Evolutionary conservation across 2,329 filamentous ascomycete genomes (phyloP).

Genomic region (Aspergillus floridensis): DNA sequence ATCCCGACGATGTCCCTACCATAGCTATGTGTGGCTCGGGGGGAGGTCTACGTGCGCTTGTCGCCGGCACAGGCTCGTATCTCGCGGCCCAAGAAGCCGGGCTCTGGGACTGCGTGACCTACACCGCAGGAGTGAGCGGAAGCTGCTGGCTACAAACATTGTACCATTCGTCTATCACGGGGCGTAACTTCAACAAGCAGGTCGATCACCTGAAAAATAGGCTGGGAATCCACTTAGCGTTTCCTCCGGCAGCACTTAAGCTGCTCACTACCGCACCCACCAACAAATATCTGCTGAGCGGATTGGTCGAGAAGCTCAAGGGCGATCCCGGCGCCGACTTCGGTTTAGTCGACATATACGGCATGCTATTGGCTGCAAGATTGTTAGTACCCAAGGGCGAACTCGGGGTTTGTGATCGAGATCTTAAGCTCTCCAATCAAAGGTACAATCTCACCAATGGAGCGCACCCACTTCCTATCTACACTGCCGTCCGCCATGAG

Average conservation of each 20-base stretch:
- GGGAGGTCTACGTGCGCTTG: constrained; percentile 82
- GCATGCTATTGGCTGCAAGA: constrained; percentile 77
- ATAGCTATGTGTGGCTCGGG: constrained; percentile 96
- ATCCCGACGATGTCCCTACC: constrained; percentile 86
- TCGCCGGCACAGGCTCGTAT: constrained; percentile 85
- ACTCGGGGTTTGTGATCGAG: constrained; percentile 68
- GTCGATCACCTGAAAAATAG: constrained; percentile 84
- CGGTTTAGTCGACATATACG: constrained; percentile 91
- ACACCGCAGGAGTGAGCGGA: constrained; percentile 91
- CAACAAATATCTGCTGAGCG: constrained; percentile 84
- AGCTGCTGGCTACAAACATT: constrained; percentile 93
- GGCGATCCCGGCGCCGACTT: constrained; percentile 78
- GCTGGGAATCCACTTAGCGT: constrained; percentile 85
- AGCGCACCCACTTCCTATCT: constrained; percentile 84
- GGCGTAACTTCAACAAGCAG: constrained; percentile 64
- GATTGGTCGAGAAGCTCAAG: constrained; percentile 86
- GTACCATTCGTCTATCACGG: constrained; percentile 76
- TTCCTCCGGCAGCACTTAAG: constrained; percentile 78
- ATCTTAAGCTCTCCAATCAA: constrained; percentile 92
- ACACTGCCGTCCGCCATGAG: constrained; percentile 92
- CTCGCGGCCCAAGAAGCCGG: constrained; percentile 81
- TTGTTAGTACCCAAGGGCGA: constrained; percentile 85
- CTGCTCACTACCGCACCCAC: constrained; percentile 85
- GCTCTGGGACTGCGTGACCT: constrained; percentile 89
- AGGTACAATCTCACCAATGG: constrained; percentile 71